A percentile compares a stretch with the other conserved stretches of the same genome.
phyloP scores from a whole-genome alignment of 176 grass and related monocot genomes.

The Lolium multiflorum region DNA sequence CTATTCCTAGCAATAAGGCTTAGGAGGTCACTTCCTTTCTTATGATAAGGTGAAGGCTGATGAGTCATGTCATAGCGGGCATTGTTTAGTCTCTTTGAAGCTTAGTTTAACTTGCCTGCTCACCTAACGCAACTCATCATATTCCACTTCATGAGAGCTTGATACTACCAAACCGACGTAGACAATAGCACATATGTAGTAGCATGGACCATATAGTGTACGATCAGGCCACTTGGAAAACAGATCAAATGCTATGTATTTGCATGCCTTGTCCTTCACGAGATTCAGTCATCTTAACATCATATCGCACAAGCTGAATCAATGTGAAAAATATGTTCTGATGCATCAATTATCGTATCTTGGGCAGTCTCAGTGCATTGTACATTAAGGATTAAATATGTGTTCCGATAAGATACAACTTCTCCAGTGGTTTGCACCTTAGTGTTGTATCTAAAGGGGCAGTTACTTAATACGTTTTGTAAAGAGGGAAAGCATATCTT shows the following conservation, averaged over 20 bases:
- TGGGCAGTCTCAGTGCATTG: not conserved
- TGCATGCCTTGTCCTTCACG: conserved; percentile 22
- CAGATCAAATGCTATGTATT: conserved; percentile 1
- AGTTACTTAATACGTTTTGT: not conserved
- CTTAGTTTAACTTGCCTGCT: conserved; percentile 50
- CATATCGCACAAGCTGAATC: not conserved
- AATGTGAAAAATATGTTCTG: not conserved
- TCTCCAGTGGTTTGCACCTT: not conserved
- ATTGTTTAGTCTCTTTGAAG: conserved; percentile 49
- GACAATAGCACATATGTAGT: conserved; percentile 21
- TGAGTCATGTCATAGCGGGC: conserved; percentile 22
- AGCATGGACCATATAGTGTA: conserved; percentile 23
- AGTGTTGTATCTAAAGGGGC: not conserved
- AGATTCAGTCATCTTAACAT: not conserved
- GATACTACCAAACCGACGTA: conserved; percentile 50
- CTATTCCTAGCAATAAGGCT: not conserved
- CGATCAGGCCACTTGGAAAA: not conserved
- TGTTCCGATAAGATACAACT: not conserved
- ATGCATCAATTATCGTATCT: not conserved
- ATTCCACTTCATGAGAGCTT: conserved; percentile 27
- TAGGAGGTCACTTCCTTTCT: conserved; percentile 18
- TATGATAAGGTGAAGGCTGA: conserved; percentile 46
- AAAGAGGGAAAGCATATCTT: not conserved
- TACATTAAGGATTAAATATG: not conserved
- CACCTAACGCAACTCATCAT: conserved; percentile 49